These are phyloP conservation scores for Hyaloscypha finlandica DNA, from an alignment of 495 filamentous ascomycete species.

Conservation along the genomic window DNA sequence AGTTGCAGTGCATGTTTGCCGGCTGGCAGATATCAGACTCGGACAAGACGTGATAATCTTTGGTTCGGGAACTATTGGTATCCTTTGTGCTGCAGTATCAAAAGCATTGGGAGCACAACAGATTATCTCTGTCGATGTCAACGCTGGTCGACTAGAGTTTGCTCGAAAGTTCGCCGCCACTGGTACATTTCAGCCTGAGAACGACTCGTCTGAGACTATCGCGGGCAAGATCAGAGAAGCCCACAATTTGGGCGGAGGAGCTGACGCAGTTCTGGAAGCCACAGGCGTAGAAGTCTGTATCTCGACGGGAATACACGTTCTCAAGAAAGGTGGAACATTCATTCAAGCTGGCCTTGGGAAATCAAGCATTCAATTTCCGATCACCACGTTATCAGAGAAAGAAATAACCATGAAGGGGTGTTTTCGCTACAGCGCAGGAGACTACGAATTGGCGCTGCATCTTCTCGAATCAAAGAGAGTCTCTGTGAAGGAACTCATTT, in stretches of 20 bases:
- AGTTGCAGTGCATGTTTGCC: conserved; percentile 54
- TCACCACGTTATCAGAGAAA: conserved; percentile 73
- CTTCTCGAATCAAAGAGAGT: conserved; percentile 64
- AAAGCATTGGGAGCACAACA: conserved; percentile 53
- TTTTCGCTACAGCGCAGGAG: conserved; percentile 78
- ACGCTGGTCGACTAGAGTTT: conserved; percentile 51
- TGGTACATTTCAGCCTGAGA: conserved; percentile 42
- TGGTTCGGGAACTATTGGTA: conserved; percentile 55
- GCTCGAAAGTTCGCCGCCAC: conserved; percentile 50
- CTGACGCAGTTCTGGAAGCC: conserved; percentile 59
- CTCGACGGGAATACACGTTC: conserved; percentile 52
- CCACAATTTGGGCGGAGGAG: conserved; percentile 49
- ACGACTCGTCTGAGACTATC: conserved; percentile 27
- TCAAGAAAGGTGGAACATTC: conserved; percentile 56
- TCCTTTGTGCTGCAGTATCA: conserved; percentile 55
- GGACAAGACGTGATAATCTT: conserved; percentile 54
- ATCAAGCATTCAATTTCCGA: conserved; percentile 67
- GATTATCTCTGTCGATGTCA: conserved; percentile 58
- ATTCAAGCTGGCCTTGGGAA: conserved; percentile 53
- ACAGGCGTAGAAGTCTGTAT: conserved; percentile 57
- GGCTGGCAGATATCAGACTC: conserved; percentile 43
- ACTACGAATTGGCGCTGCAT: conserved; percentile 76
- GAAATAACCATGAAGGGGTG: conserved; percentile 77
- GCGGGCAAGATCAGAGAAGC: conserved; percentile 44
- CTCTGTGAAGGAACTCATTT: conserved; percentile 71